Evolutionary conservation across 2,329 filamentous ascomycete genomes (phyloP).

Genomic region (Graphilbum fragrans): DNA sequence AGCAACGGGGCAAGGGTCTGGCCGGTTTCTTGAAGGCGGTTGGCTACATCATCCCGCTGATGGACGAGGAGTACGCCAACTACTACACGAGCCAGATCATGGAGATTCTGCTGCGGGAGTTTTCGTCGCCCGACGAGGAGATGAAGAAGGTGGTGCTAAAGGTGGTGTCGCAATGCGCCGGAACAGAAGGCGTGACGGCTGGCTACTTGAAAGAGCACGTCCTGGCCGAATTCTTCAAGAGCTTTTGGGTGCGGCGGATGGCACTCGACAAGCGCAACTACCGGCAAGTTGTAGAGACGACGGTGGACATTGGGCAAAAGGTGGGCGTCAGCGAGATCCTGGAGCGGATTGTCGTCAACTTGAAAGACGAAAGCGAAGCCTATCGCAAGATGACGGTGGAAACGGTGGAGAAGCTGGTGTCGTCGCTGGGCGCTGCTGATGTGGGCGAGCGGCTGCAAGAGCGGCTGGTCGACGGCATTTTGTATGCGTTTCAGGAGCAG

Average conservation of each 20-base stretch:
- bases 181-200: conserved; percentile 87
- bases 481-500: conserved; percentile 96
- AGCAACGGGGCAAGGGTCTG: conserved; percentile 91
- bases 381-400: conserved; percentile 99
- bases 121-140: conserved; percentile 93
- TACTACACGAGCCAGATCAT: conserved; percentile 99
- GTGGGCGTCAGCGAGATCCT: conserved; percentile 95
- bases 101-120: conserved; percentile 93
- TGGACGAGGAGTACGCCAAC: conserved; percentile 99
- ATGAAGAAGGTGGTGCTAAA: conserved; percentile 99
- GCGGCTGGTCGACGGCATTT: conserved; percentile 84
- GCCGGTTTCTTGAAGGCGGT: conserved; percentile 96
- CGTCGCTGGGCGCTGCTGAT: conserved; percentile 84
- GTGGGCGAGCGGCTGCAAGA: conserved; percentile 89
- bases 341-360: conserved; percentile 82
- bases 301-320: conserved; percentile 92
- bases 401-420: conserved; percentile 92
- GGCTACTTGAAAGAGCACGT: conserved; percentile 93
- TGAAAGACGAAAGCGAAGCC: conserved; percentile 95
- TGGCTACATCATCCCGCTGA: conserved; percentile 93
- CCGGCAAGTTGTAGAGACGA: conserved; percentile 94
- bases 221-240: conserved; percentile 93
- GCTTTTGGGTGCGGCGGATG: conserved; percentile 96
- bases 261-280: conserved; percentile 97
- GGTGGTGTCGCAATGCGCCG: conserved; percentile 90